phyloP scores from a whole-genome alignment of 345 rosid species.

The Boechera divaricarpa region DNA sequence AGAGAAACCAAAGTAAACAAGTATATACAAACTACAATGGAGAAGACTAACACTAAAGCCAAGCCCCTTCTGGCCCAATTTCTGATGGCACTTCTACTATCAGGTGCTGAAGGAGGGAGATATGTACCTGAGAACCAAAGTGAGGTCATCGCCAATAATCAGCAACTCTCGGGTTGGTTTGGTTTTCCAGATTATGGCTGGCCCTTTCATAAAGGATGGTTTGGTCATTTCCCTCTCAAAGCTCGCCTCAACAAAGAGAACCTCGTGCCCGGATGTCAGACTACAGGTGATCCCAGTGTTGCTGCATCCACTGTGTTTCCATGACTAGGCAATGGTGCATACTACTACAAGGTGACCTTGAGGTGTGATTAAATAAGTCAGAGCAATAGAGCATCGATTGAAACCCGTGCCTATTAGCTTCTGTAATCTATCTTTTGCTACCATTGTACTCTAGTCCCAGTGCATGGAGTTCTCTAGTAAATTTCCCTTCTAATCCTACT shows the following conservation, averaged over 20 bases:
- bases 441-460: conserved; percentile 21
- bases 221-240: background rate
- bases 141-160: background rate
- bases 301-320: conserved; percentile 22
- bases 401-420: conserved; percentile 8
- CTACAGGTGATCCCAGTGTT: background rate
- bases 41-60: conserved; percentile 17
- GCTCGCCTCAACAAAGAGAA: conserved; percentile 11
- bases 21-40: conserved; percentile 9
- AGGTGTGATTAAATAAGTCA: conserved; percentile 19
- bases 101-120: conserved; percentile 27
- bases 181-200: background rate
- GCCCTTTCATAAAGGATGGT: conserved; percentile 5
- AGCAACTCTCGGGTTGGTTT: conserved; percentile 11
- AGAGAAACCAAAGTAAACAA: conserved; percentile 8
- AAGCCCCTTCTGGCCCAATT: conserved; percentile 5
- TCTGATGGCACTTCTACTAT: conserved; percentile 27
- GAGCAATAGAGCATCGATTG: conserved; percentile 9
- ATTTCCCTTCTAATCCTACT: background rate
- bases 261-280: background rate
- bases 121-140: conserved; percentile 6
- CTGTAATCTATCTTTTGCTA: conserved; percentile 4
- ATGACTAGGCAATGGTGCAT: background rate
- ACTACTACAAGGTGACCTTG: background rate
- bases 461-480: conserved; percentile 12